Evolutionary conservation across 805 yeast species (phyloP).

Genomic region (Huiozyma sinensis): DNA sequence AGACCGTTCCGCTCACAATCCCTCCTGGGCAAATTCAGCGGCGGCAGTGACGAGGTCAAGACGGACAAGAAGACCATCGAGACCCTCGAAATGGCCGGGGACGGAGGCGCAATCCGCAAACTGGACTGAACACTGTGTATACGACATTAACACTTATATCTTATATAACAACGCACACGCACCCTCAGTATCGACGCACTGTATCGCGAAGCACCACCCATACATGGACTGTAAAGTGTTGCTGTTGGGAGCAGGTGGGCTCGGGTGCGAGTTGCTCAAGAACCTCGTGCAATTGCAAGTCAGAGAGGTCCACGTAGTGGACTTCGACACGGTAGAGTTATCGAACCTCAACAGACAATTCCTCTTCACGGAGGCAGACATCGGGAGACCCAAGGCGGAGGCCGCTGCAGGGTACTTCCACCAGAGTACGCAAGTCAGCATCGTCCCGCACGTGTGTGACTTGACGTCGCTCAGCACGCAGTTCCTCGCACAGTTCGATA

Average conservation of each 20-base stretch:
- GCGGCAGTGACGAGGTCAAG: constrained; percentile 38
- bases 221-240: constrained; percentile 36
- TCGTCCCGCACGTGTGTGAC: constrained; percentile 52
- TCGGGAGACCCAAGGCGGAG: constrained; percentile 70
- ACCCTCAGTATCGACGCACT: background rate
- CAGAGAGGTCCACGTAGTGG: constrained; percentile 75
- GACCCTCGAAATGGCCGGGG: constrained; percentile 74
- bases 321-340: constrained; percentile 85
- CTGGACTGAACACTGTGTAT: background rate
- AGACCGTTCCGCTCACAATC: constrained; percentile 93
- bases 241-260: constrained; percentile 89
- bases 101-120: constrained; percentile 67
- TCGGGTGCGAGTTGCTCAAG: constrained; percentile 84
- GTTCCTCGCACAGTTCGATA: constrained; percentile 57
- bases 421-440: constrained; percentile 19
- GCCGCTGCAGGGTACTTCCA: constrained; percentile 52
- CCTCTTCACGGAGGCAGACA: constrained; percentile 68
- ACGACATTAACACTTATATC: background rate
- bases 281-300: constrained; percentile 49
- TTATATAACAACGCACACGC: background rate
- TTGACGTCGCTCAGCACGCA: constrained; percentile 50
- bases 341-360: constrained; percentile 89
- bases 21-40: constrained; percentile 47
- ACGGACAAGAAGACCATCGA: constrained; percentile 84
- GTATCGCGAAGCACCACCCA: background rate